These are phyloP conservation scores for Purshia tridentata DNA, from an alignment of 306 rosid genomes.

Conservation along the genomic window DNA sequence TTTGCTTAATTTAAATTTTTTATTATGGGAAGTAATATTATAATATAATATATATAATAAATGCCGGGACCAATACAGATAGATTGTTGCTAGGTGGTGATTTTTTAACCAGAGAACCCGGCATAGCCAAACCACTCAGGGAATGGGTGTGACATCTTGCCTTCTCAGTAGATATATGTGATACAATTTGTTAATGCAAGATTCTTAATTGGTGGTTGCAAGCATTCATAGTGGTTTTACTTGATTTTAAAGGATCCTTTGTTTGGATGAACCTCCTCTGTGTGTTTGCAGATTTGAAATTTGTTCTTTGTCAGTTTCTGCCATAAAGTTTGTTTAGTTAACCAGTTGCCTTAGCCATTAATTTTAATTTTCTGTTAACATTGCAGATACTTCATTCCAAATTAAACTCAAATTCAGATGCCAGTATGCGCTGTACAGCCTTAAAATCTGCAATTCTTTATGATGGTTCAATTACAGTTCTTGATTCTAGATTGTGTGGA, in stretches of 20 bases:
- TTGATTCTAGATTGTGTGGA: constrained; percentile 64
- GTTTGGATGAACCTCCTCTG: not conserved
- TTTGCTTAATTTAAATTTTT: not conserved
- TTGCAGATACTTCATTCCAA: constrained; percentile 80
- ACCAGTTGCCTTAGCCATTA: constrained; percentile 20
- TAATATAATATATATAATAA: not conserved
- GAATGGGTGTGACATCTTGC: constrained; percentile 5
- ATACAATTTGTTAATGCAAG: not conserved
- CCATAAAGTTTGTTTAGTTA: constrained; percentile 17
- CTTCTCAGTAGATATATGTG: not conserved
- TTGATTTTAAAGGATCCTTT: not conserved
- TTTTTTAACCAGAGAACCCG: not conserved
- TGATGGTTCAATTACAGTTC: constrained; percentile 80
- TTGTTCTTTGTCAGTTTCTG: not conserved
- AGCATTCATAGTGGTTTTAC: not conserved
- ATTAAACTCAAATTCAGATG: constrained; percentile 46
- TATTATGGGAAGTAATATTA: not conserved
- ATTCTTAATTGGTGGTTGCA: not conserved
- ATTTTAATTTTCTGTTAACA: constrained; percentile 24
- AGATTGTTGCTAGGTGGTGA: constrained; percentile 1
- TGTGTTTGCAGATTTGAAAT: not conserved
- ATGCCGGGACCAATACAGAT: not conserved
- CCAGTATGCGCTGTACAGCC: constrained; percentile 27
- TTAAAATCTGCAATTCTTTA: constrained; percentile 67
- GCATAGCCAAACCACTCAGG: not conserved